Evolutionary conservation across 257 asterid genomes (phyloP), one percentile per base, ranked within the genome.

Genomic region (Asclepias syriaca): DNA sequence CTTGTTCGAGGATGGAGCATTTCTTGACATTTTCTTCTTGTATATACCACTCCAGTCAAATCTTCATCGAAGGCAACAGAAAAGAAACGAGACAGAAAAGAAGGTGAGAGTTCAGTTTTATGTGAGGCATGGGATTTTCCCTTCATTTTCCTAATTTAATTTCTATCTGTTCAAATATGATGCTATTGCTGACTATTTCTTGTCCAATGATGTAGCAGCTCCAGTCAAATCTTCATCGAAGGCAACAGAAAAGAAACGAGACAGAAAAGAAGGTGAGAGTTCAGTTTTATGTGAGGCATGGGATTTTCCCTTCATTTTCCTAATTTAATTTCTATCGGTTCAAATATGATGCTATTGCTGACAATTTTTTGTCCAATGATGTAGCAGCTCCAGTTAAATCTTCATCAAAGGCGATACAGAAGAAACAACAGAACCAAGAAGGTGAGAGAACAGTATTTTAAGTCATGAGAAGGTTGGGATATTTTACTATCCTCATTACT

Each of bases 241-340:
- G 78, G 75, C 72, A 64, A 67, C 49, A 65, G 72, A 46, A 75
- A 78, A 9, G 24, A 79, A 78, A 72, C 66, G 49, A 66, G 73
- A 68, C 71, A 76, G 81, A 75, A 72, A 63, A 77, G 84, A 74
- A 81, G 85, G 82, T 78, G 82, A 74, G 75, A 63, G 43, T 43
- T 22, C 58, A 54, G 9, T 8, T 27, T 29, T 50, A 16, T 43
- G 48, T 43, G 10, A 37, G 68, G 19, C 19, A 37, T 64, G 48
- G 16, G 67, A 34, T 43, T 43, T 43, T 43, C 11, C 48, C 48
- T 43, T 43, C 48, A 7, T 43, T 43, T 43, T 43, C 10, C n/a
- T 54, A 8, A 13, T 64, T 37, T 10, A 64, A 18, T 1, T 40
- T 43, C 13, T 66, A 21, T 40, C 24, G 46, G 39, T 46, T 49